Percentiles rank a stretch among this genome's conserved stretches.
phyloP scores from a whole-genome alignment of 306 rosid species.

The Gynostemma pentaphyllum region DNA sequence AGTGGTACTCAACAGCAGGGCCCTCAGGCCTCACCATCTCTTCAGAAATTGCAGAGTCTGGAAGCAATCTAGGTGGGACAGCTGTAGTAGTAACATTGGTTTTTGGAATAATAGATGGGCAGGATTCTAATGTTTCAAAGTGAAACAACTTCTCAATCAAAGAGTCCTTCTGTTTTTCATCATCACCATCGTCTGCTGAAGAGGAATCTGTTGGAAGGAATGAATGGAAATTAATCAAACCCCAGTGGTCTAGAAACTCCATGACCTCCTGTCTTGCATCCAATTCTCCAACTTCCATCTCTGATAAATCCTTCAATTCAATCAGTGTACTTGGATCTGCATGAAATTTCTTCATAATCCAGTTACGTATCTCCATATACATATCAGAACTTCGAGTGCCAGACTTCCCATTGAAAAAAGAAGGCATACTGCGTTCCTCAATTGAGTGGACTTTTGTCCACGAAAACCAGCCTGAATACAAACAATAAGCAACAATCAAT shows the following conservation, averaged over 20 bases:
- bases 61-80: constrained; percentile 58
- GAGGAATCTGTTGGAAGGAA: constrained; percentile 44
- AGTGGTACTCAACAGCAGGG: constrained; percentile 85
- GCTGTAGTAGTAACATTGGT: constrained; percentile 32
- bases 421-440: constrained; percentile 60
- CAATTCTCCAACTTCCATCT: constrained; percentile 56
- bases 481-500: constrained; percentile 5
- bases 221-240: constrained; percentile 86
- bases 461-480: constrained; percentile 81
- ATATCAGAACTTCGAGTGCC: constrained; percentile 48
- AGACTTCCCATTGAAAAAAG: constrained; percentile 59
- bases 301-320: constrained; percentile 60
- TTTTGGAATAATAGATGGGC: constrained; percentile 41
- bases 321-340: constrained; percentile 39
- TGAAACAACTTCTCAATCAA: constrained; percentile 62
- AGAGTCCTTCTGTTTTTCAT: constrained; percentile 31
- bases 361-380: constrained; percentile 70
- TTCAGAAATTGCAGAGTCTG: constrained; percentile 62
- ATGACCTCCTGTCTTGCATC: constrained; percentile 73
- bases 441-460: constrained; percentile 59
- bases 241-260: constrained; percentile 89
- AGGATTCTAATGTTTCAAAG: constrained; percentile 49
- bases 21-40: constrained; percentile 73
- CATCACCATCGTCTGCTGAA: constrained; percentile 27
- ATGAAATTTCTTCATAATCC: constrained; percentile 64